A percentile compares a stretch with the other conserved stretches of the same genome.
Conservation (phyloP, 345 rosid species). For the Brassica rapa region DNA sequence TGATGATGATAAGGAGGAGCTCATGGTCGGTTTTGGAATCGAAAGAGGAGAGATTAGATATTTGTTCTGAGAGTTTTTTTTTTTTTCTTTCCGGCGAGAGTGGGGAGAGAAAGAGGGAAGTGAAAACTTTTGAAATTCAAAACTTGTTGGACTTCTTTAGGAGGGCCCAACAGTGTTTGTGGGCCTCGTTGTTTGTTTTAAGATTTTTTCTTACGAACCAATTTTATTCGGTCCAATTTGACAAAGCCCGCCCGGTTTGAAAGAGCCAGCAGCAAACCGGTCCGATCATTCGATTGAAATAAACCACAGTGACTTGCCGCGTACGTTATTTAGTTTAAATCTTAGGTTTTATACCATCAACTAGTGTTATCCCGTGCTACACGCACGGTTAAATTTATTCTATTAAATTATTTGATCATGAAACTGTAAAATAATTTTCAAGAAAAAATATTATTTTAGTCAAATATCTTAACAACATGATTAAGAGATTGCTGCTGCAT, state of each 20-base stretch:
- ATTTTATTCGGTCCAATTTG: no score
- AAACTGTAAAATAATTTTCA: no score
- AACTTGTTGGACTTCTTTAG: slow-evolving; percentile 11
- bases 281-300: neutral
- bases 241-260: neutral
- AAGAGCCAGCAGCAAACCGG: neutral
- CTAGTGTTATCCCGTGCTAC: no score
- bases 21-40: neutral
- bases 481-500: no score
- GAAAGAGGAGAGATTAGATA: neutral
- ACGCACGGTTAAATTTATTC: no score
- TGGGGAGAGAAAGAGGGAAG: slow-evolving; percentile 22
- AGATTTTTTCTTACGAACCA: neutral
- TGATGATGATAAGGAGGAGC: neutral
- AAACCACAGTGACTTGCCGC: neutral
- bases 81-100: neutral
- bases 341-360: neutral
- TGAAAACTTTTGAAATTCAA: slow-evolving; percentile 21
- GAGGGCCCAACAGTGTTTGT: neutral
- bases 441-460: no score
- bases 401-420: no score
- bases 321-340: neutral
- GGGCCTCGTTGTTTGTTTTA: slow-evolving; percentile 15
- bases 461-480: no score
- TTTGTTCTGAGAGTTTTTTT: no score